phyloP scores from a whole-genome alignment of 768 basidiomycete genomes.

The Russula griseocarnosa region DNA sequence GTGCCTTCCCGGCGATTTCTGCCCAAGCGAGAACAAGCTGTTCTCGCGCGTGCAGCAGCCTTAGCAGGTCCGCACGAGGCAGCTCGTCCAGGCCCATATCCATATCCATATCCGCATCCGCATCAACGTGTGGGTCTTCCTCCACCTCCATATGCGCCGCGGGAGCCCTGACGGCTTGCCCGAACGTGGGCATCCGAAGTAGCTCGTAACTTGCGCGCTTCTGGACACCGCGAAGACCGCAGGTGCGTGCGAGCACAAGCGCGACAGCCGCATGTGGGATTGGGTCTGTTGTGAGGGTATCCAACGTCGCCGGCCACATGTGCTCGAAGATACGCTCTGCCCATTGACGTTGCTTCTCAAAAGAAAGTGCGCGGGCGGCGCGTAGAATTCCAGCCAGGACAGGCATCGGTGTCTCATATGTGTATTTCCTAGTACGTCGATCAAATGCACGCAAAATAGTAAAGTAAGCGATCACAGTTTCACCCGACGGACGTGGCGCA shows the following conservation, averaged over 20 bases:
- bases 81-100: slow-evolving; percentile 6
- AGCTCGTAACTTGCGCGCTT: slow-evolving; percentile 43
- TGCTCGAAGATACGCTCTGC: slow-evolving; percentile 33
- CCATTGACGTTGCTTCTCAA: slow-evolving; percentile 33
- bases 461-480: neutral
- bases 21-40: slow-evolving; percentile 30
- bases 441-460: neutral
- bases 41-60: slow-evolving; percentile 31
- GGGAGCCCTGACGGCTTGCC: slow-evolving; percentile 27
- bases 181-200: slow-evolving; percentile 34
- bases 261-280: slow-evolving; percentile 34
- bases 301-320: slow-evolving; percentile 35
- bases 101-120: too few relatives aligned
- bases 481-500: neutral
- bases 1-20: slow-evolving; percentile 21
- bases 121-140: neutral
- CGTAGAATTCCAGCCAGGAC: slow-evolving; percentile 37
- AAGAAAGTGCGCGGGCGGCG: slow-evolving; percentile 37
- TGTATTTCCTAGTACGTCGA: slow-evolving; percentile 31
- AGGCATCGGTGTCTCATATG: slow-evolving; percentile 32
- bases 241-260: slow-evolving; percentile 35
- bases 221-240: slow-evolving; percentile 32
- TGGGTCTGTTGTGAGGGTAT: slow-evolving; percentile 21
- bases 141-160: slow-evolving; percentile 6
- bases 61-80: slow-evolving; percentile 28